phyloP scores from a whole-genome alignment of 768 basidiomycete genomes.

The Suillus ampliporus region DNA sequence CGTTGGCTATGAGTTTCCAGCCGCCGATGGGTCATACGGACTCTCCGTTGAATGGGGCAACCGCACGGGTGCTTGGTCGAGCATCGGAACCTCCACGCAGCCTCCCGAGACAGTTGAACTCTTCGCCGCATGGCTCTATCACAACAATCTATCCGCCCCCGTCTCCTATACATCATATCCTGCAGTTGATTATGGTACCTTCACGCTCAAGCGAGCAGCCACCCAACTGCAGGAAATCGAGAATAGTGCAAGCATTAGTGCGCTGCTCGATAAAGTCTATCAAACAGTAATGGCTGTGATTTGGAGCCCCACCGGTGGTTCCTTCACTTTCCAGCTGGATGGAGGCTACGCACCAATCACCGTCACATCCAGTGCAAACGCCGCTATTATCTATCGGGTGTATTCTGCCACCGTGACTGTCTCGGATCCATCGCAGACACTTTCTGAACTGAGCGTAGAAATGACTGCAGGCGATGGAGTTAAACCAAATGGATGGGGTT shows the following conservation, averaged over 20 bases:
- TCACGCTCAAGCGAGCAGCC: slow-evolving; percentile 44
- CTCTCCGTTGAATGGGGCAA: slow-evolving; percentile 51
- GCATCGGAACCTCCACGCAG: slow-evolving; percentile 65
- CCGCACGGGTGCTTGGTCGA: slow-evolving; percentile 63
- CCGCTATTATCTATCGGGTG: slow-evolving; percentile 50
- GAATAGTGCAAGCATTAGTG: slow-evolving; percentile 56
- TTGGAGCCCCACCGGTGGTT: slow-evolving; percentile 56
- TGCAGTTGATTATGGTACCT: slow-evolving; percentile 44
- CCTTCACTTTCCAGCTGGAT: slow-evolving; percentile 40
- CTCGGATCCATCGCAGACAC: slow-evolving; percentile 69
- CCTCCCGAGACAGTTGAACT: slow-evolving; percentile 64
- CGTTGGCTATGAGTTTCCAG: slow-evolving; percentile 63
- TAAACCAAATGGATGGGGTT: slow-evolving; percentile 22
- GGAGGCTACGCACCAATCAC: slow-evolving; percentile 35
- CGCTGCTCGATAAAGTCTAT: slow-evolving; percentile 52
- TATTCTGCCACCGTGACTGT: slow-evolving; percentile 53
- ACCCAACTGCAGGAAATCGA: slow-evolving; percentile 43
- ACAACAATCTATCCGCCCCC: slow-evolving; percentile 44
- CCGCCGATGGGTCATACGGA: slow-evolving; percentile 24
- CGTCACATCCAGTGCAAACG: slow-evolving; percentile 45
- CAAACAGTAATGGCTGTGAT: slow-evolving; percentile 56
- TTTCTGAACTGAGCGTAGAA: slow-evolving; percentile 43
- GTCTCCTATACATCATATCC: slow-evolving; percentile 64
- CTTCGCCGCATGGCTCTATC: slow-evolving; percentile 65
- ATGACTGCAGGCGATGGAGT: slow-evolving; percentile 34